These are phyloP conservation scores for Trametes cinnabarina DNA, from an alignment of 768 basidiomycete genomes.

Conservation along the genomic window DNA sequence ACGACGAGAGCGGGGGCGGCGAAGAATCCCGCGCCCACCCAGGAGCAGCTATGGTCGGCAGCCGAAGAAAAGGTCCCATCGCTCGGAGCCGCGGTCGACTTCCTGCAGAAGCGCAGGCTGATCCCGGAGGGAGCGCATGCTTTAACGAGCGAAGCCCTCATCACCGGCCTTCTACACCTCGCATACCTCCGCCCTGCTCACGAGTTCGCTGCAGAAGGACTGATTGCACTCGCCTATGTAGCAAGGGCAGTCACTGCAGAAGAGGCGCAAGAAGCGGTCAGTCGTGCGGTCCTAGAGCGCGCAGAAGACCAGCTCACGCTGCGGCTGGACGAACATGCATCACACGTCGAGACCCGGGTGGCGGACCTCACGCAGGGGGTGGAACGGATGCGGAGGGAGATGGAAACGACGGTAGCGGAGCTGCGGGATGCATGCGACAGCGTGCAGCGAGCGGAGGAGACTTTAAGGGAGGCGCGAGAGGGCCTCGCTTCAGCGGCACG, in stretches of 20 bases:
- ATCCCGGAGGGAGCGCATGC: conserved; percentile 6
- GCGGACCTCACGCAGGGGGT: neutral
- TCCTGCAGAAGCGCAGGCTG: neutral
- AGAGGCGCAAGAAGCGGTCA: neutral
- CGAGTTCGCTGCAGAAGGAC: neutral
- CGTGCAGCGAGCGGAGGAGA: neutral
- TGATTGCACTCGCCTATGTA: conserved; percentile 3
- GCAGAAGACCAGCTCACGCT: neutral
- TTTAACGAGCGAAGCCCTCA: neutral
- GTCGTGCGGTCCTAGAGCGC: neutral
- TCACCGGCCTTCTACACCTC: conserved; percentile 4
- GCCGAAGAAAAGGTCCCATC: no score
- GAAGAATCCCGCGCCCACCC: no score
- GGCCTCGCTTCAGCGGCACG: neutral
- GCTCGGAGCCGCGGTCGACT: neutral
- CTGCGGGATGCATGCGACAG: neutral
- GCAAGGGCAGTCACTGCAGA: neutral
- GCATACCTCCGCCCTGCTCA: neutral
- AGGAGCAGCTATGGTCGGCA: no score
- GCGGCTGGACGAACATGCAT: conserved; percentile 1
- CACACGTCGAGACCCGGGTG: neutral
- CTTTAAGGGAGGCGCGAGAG: neutral
- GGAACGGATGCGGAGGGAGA: neutral
- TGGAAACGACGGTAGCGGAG: neutral
- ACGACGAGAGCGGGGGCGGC: no score